Conservation (phyloP, 345 rosid genomes). For the Citrus trifoliata region DNA sequence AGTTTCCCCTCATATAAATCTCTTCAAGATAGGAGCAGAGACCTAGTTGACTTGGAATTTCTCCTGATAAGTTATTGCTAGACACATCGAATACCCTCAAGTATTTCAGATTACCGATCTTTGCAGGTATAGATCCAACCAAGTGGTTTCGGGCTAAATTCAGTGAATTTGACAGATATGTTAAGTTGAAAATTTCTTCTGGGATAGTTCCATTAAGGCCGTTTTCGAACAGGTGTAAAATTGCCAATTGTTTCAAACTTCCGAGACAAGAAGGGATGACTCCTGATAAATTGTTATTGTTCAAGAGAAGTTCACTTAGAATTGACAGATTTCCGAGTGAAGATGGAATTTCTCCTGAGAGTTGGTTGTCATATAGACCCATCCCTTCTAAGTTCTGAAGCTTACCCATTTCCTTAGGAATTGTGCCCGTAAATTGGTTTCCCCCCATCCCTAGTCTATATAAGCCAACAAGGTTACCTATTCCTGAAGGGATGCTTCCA, state of each 20-base stretch:
- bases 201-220: constrained; percentile 26
- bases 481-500: constrained; percentile 6
- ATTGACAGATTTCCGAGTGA: constrained; percentile 10
- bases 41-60: constrained; percentile 6
- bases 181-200: neutral
- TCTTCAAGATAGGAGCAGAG: neutral
- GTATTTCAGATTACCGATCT: constrained; percentile 13
- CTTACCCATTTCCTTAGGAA: constrained; percentile 1
- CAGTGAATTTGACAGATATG: constrained; percentile 4
- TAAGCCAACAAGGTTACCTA: neutral
- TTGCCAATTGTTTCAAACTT: neutral
- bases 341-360: constrained; percentile 4
- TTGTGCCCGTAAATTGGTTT: neutral
- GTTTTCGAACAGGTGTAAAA: constrained; percentile 11
- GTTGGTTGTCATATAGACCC: neutral
- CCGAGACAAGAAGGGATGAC: constrained; percentile 15
- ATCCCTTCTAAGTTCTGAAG: neutral
- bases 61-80: neutral
- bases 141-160: constrained; percentile 20
- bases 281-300: constrained; percentile 16
- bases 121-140: neutral
- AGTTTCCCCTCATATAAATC: neutral
- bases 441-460: neutral
- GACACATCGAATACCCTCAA: no score
- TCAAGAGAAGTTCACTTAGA: neutral